phyloP scores from a whole-genome alignment of 345 rosid species.

The Ceriops tagal region DNA sequence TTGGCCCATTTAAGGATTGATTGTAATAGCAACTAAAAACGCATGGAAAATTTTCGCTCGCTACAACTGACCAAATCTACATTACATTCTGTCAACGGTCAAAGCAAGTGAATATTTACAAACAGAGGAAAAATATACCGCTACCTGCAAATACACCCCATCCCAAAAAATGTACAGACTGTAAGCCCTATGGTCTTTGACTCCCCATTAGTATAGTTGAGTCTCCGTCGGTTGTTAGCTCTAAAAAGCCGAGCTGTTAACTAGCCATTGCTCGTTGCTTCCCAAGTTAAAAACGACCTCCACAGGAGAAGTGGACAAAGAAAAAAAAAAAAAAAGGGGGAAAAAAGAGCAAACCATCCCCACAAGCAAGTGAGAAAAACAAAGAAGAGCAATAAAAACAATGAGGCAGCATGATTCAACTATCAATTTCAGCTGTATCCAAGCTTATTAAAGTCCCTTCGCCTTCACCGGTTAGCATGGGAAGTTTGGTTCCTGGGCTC shows the following conservation, averaged over 20 bases:
- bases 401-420: conserved; percentile 21
- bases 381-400: not conserved
- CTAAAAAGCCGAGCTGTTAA: conserved; percentile 39
- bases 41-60: not conserved
- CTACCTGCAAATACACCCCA: not conserved
- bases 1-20: not conserved
- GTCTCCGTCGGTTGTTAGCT: conserved; percentile 30
- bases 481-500: conserved; percentile 27
- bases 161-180: conserved; percentile 27
- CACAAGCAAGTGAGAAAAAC: conserved; percentile 11
- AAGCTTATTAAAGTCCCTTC: conserved; percentile 41
- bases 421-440: conserved; percentile 35
- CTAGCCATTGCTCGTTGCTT: conserved; percentile 14
- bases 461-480: conserved; percentile 11
- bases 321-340: not conserved
- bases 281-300: conserved; percentile 16
- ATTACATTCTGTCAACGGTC: conserved; percentile 5
- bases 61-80: conserved; percentile 11
- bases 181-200: conserved; percentile 19
- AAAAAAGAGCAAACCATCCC: conserved; percentile 14
- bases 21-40: not conserved
- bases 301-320: not conserved
- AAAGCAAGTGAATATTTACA: conserved; percentile 29
- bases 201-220: not conserved
- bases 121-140: conserved; percentile 9